These are phyloP conservation scores for Ophidiomyces ophidiicola DNA, from an alignment of 2,329 filamentous ascomycete genomes.

Conservation along the genomic window DNA sequence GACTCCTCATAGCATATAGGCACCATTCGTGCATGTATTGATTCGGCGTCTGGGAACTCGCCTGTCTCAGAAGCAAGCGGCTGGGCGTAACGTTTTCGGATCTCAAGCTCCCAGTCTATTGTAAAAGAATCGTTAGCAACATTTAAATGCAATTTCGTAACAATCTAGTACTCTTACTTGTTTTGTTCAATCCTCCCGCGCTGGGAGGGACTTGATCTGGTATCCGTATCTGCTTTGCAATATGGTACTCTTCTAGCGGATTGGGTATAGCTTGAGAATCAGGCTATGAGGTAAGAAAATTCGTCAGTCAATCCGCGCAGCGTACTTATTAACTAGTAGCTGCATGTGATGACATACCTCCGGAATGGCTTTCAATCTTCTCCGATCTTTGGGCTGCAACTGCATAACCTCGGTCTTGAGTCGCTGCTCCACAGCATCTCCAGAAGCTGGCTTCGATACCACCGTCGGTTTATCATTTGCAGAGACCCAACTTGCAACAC, in stretches of 20 bases:
- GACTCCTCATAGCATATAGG: slow-evolving; percentile 56
- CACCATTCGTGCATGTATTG: slow-evolving; percentile 48
- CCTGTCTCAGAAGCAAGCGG: slow-evolving; percentile 49
- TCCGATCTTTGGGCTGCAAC: slow-evolving; percentile 46
- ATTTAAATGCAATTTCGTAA: not conserved
- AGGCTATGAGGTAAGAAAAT: slow-evolving; percentile 20
- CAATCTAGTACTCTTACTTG: slow-evolving; percentile 41
- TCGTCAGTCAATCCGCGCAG: not conserved
- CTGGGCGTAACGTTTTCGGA: slow-evolving; percentile 51
- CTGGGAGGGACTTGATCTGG: slow-evolving; percentile 54
- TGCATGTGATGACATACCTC: slow-evolving; percentile 29
- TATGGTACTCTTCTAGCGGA: slow-evolving; percentile 34
- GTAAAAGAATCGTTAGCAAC: slow-evolving; percentile 4
- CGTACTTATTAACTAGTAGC: not conserved
- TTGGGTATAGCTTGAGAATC: slow-evolving; percentile 26
- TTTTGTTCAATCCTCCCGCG: slow-evolving; percentile 67
- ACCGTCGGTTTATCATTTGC: slow-evolving; percentile 44
- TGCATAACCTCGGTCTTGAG: slow-evolving; percentile 54
- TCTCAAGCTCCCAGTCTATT: slow-evolving; percentile 51
- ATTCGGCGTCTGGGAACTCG: slow-evolving; percentile 49
- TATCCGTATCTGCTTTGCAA: slow-evolving; percentile 38
- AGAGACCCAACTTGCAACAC: slow-evolving; percentile 52
- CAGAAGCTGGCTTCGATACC: slow-evolving; percentile 40
- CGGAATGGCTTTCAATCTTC: slow-evolving; percentile 44
- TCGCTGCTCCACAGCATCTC: slow-evolving; percentile 51